phyloP scores from a whole-genome alignment of 139 green algal species.

The Chlorella sp. region DNA sequence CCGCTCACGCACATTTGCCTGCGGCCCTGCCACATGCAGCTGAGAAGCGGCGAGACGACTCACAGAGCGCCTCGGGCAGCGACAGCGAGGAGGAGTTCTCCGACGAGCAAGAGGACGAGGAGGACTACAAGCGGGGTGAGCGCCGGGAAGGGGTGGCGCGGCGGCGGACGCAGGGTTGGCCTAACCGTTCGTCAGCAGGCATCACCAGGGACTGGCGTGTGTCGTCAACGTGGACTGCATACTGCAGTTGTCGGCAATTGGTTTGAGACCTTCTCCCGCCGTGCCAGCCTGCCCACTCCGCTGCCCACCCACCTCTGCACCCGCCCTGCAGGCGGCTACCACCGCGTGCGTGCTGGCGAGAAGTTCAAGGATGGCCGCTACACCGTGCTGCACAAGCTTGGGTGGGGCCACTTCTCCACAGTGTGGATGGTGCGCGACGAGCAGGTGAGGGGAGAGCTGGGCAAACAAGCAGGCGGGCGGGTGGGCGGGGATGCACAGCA shows the following conservation, averaged over 20 bases:
- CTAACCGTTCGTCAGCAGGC: neutral
- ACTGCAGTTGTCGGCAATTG: too few species aligned
- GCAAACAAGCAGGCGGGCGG: too few species aligned
- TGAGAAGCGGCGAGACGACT: slow-evolving; percentile 35
- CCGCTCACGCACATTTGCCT: too few species aligned
- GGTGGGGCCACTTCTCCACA: slow-evolving; percentile 99
- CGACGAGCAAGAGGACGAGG: slow-evolving; percentile 54
- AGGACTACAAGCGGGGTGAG: slow-evolving; percentile 47
- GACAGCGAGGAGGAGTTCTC: slow-evolving; percentile 42
- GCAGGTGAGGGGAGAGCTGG: slow-evolving; percentile 36
- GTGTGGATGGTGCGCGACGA: slow-evolving; percentile 93
- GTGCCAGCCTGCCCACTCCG: neutral
- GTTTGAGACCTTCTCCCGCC: too few species aligned
- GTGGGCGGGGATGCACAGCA: too few species aligned
- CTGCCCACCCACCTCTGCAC: neutral
- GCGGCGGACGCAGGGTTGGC: too few species aligned
- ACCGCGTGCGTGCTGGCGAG: slow-evolving; percentile 92
- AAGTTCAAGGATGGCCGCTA: slow-evolving; percentile 91
- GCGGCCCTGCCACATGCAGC: neutral
- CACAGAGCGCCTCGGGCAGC: slow-evolving; percentile 21
- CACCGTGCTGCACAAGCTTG: slow-evolving; percentile 93
- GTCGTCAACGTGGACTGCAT: too few species aligned
- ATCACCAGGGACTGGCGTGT: too few species aligned
- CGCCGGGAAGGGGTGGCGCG: neutral
- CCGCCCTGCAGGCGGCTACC: slow-evolving; percentile 88